A percentile compares a stretch with the other conserved stretches of the same genome.
phyloP scores from a whole-genome alignment of 2,329 filamentous ascomycete genomes.

The Pseudocercospora pini-densiflorae region DNA sequence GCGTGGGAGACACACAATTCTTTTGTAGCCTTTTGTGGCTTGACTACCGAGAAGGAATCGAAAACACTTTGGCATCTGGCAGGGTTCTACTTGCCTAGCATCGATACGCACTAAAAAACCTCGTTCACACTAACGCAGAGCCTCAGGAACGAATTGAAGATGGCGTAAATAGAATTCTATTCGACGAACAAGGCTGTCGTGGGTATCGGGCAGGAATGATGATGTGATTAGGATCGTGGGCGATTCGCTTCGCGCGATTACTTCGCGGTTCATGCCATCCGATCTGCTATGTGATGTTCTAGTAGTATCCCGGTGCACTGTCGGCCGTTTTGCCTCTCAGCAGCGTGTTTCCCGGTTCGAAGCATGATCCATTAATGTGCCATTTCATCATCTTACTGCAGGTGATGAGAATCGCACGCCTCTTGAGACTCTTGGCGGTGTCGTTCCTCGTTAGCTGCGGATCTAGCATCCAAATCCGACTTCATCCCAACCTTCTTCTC shows the following conservation, averaged over 20 bases:
- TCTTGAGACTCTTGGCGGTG: constrained; percentile 1
- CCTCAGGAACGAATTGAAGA: constrained; percentile 10
- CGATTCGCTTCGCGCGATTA: neutral
- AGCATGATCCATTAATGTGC: neutral
- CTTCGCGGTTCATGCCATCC: neutral
- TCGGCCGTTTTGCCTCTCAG: neutral
- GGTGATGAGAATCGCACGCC: neutral
- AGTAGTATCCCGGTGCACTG: neutral
- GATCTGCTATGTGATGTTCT: neutral
- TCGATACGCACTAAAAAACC: too few species aligned
- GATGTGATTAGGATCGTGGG: neutral
- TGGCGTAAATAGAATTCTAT: neutral
- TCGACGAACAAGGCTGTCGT: neutral
- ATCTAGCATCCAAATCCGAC: neutral
- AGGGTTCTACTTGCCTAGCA: too few species aligned
- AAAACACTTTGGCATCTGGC: neutral
- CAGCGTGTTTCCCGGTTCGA: neutral
- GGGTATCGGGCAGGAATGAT: neutral
- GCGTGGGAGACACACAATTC: constrained; percentile 4
- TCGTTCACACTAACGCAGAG: neutral
- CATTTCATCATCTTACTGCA: constrained; percentile 3
- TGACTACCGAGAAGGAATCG: constrained; percentile 2
- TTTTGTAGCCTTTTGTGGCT: constrained; percentile 6
- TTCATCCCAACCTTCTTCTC: neutral
- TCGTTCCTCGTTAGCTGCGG: neutral